Percentiles rank a stretch among this genome's conserved stretches.
Conservation (phyloP, 768 basidiomycete species). For the Mycena maculata region DNA sequence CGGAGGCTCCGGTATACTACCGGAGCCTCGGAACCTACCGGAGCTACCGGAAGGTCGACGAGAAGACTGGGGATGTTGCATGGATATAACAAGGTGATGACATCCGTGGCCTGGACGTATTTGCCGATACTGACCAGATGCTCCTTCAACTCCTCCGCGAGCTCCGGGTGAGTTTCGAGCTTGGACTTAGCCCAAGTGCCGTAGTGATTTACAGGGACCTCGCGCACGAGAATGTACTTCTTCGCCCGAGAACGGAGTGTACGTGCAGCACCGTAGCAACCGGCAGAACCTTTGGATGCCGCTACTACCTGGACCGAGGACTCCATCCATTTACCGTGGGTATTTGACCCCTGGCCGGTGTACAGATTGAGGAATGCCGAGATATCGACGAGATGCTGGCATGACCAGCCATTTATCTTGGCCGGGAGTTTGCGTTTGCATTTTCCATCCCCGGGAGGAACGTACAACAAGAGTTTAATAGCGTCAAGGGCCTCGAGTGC, state of each 20-base stretch:
- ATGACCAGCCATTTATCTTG: background rate
- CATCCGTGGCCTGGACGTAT: too few relatives aligned
- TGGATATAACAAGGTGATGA: too few relatives aligned
- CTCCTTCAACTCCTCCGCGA: too few relatives aligned
- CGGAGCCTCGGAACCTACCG: too few relatives aligned
- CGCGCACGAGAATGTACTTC: background rate
- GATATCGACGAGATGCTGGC: background rate
- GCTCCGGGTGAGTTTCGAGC: too few relatives aligned
- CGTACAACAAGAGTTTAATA: background rate
- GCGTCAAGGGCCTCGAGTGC: background rate
- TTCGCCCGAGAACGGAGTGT: background rate
- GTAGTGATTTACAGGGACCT: constrained; percentile 15
- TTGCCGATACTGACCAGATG: too few relatives aligned
- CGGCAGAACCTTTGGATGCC: background rate
- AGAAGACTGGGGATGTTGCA: too few relatives aligned
- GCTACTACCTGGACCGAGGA: background rate
- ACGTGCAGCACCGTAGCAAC: background rate
- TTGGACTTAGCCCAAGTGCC: constrained; percentile 22
- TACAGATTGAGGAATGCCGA: constrained; percentile 1
- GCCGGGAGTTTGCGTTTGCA: too few relatives aligned
- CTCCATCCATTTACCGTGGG: background rate
- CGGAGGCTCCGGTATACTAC: too few relatives aligned
- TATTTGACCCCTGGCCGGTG: background rate
- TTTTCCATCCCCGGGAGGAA: too few relatives aligned
- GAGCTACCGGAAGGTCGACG: too few relatives aligned